Evolutionary conservation across 2,329 filamentous ascomycete species (phyloP).

Genomic region (Fusarium metavorans): DNA sequence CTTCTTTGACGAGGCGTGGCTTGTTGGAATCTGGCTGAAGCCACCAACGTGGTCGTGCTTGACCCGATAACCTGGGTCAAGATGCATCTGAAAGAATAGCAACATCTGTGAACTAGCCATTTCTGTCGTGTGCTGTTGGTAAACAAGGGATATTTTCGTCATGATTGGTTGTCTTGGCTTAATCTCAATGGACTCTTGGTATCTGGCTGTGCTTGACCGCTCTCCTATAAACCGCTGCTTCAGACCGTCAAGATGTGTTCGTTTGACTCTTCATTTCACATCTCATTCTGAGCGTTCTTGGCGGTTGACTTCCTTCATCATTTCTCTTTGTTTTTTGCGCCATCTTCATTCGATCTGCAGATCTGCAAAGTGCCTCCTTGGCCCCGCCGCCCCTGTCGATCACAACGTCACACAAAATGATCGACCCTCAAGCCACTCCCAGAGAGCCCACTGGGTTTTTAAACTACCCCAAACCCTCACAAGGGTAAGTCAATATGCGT

Average conservation of each 20-base stretch:
- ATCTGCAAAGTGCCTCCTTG: not conserved
- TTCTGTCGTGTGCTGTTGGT: not conserved
- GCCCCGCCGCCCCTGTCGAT: not conserved
- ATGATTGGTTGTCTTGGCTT: not conserved
- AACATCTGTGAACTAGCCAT: not conserved
- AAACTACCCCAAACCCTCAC: constrained; percentile 13
- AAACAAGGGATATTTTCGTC: not conserved
- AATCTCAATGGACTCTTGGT: not conserved
- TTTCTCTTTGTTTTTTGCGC: not conserved
- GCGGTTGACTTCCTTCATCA: not conserved
- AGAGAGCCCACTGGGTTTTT: not conserved
- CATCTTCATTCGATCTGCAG: not conserved
- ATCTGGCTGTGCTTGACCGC: not conserved
- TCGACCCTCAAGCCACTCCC: not conserved
- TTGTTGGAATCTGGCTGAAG: not conserved
- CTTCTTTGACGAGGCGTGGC: not conserved
- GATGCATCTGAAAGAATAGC: constrained; percentile 2
- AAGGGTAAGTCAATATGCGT: not conserved
- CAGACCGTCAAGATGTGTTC: not conserved
- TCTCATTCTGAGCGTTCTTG: not conserved
- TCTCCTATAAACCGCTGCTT: not conserved
- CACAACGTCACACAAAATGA: not conserved
- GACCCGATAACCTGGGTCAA: constrained; percentile 7
- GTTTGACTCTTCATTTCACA: not conserved
- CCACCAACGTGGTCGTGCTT: not conserved